Base-by-base conservation (phyloP, 177 flowering plant species). In the Vitis hybrid region DNA sequence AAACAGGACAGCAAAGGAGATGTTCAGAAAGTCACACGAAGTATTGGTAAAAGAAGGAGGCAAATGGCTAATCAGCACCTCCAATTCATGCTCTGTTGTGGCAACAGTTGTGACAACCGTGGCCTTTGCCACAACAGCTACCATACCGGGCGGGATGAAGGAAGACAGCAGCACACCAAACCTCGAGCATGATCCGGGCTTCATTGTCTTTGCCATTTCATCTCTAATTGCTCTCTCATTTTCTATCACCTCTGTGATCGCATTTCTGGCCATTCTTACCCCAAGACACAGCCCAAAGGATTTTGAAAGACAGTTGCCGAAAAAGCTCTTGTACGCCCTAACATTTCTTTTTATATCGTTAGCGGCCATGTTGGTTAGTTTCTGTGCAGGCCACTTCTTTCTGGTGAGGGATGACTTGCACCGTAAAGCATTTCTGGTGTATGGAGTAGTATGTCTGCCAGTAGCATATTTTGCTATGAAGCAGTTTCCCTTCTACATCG, bases 331-430 rank as follows among this genome's bases (percentile, higher is more conserved):
- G 17, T 4, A 75, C 1, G 85, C 81, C 12, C 30, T 82, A 12
- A 67, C 80, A 11, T 76, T 82, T 10, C 76, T 82, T 13, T 80
- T 84, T 21, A 62, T 75, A 2, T 80, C 85, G 12, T 78, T 84
- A 13, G 82, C 76, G 21, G 32, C 85, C 1, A 76, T 84, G 70
- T 34, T 84, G 55, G 62, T 84, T 2, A 76, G 82, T 1, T 84
- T 81, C 72, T 81, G 85, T 30, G 74, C 87, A 1, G 85, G 82
- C 3, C 83, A 80, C 58, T 80, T 72, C 72, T 78, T 84, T 56
- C 68, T 78, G 21, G 75, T 82, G 1, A 75, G 57, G 14, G 78
- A 80, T 12, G 58, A 75, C 59, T 59, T 82, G 14, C 74, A 72
- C 18, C 50, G 48, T 32, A 76, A 78, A 1, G 82, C 82, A 1